These are phyloP conservation scores for Floccularia luteovirens DNA, from an alignment of 768 basidiomycete species.

Conservation along the genomic window DNA sequence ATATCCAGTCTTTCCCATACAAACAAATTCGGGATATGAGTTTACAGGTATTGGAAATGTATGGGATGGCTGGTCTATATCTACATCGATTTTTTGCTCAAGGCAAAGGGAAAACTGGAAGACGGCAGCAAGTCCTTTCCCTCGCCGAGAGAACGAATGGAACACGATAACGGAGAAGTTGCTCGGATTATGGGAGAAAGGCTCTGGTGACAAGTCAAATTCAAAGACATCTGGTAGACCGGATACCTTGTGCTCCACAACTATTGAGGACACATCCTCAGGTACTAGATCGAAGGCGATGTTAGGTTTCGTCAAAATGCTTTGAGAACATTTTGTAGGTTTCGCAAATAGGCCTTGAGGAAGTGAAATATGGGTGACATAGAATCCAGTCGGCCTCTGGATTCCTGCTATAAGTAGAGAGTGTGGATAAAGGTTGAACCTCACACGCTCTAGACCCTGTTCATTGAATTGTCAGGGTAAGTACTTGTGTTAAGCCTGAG, in stretches of 20 bases:
- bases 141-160: constrained; percentile 5
- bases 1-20: constrained; percentile 33
- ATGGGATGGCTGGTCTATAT: constrained; percentile 7
- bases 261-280: constrained; percentile 1
- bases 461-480: too few relatives aligned
- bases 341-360: neutral
- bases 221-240: constrained; percentile 8
- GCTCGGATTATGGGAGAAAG: constrained; percentile 5
- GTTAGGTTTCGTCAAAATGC: neutral
- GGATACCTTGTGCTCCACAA: constrained; percentile 15
- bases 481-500: too few relatives aligned
- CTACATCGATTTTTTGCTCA: neutral
- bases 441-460: too few relatives aligned
- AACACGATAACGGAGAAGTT: constrained; percentile 6
- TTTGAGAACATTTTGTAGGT: neutral
- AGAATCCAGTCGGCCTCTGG: neutral
- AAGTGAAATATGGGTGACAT: neutral
- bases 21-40: constrained; percentile 21
- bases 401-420: too few relatives aligned
- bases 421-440: too few relatives aligned
- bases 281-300: too few relatives aligned
- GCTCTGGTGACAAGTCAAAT: constrained; percentile 13
- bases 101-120: neutral
- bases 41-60: constrained; percentile 16
- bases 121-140: neutral